Conservation (phyloP, 495 filamentous ascomycete genomes). For the Aspergillus conjunctus region DNA sequence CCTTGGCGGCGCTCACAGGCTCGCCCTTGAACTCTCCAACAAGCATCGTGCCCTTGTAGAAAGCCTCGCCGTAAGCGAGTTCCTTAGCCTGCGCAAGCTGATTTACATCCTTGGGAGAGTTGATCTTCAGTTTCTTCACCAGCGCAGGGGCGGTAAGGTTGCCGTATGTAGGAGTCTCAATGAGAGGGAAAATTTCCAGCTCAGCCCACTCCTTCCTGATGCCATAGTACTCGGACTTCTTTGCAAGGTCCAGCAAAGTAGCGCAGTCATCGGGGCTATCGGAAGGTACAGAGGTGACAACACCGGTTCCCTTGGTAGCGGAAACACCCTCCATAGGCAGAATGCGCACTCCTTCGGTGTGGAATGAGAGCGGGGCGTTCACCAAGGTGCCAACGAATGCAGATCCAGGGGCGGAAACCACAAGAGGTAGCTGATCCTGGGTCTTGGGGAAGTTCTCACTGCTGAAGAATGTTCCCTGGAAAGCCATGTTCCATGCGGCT, state of each 20-base stretch:
- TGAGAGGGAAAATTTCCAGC: constrained; percentile 82
- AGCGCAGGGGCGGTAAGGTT: constrained; percentile 79
- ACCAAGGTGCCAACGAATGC: constrained; percentile 83
- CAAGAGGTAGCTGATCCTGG: constrained; percentile 50
- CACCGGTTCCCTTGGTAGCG: constrained; percentile 90
- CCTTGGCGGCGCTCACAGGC: constrained; percentile 81
- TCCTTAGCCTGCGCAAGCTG: constrained; percentile 93
- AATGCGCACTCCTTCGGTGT: constrained; percentile 79
- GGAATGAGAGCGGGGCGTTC: constrained; percentile 86
- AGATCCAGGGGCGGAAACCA: constrained; percentile 71
- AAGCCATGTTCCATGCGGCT: constrained; percentile 94
- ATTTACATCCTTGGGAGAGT: constrained; percentile 90
- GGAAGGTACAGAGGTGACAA: constrained; percentile 92
- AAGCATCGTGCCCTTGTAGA: constrained; percentile 92
- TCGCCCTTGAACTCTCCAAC: constrained; percentile 87
- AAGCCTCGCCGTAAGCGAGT: constrained; percentile 94
- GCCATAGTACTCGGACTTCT: constrained; percentile 96
- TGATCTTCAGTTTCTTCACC: constrained; percentile 93
- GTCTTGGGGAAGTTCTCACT: constrained; percentile 72
- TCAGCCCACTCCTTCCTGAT: constrained; percentile 98
- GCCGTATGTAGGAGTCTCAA: constrained; percentile 86
- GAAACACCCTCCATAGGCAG: constrained; percentile 94
- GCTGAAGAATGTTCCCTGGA: constrained; percentile 80
- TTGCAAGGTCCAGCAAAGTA: constrained; percentile 81
- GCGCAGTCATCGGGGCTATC: constrained; percentile 96